Base-by-base conservation (phyloP, 768 basidiomycete species). In the Hypholoma fasciculare region DNA sequence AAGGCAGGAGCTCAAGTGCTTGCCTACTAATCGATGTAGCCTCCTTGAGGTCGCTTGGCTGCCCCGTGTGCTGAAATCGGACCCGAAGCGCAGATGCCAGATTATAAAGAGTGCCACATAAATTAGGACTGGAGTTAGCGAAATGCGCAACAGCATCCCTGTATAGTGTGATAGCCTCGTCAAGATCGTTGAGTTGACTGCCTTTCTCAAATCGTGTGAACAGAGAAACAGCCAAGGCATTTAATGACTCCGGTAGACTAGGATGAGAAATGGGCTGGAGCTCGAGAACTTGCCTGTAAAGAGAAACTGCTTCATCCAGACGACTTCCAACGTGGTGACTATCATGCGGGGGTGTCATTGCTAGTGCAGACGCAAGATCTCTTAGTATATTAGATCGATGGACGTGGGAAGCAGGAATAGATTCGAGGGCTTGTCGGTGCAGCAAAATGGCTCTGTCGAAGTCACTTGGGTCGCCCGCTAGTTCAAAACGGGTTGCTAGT, bases 391-490 rank as follows among this genome's bases (percentile, higher is more conserved):
- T 13, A 5, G 47, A 48, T 1, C 19, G 39, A 57, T 38, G 11
- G 16, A 46, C 51, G 48, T 57, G 46, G 7, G 55, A 19, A 19
- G 37, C 2, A 8, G 50, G 46, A 1, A 13, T 12, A 30, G 43
- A 26, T 14, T 52, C 16, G 40, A 61, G 47, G 14, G 56, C 60
- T 12, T 61, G 40, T 17, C 40, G 13, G 40, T 42, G 17, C 16
- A 42, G 40, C 13, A 17, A 42, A 34, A 57, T 57, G 1, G 60
- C 51, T 17, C 57, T 56, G 20, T 57, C 48, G 7, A 62, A 36
- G 16, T 56, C 57, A 1, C n/a, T 23, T 19, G 13, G 44, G 9
- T 19, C 7, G 19, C 57, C 53, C 16, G 7, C 42, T 39, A 52
- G 30, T 37, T 56, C 4, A 27, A 62, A 62, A 13, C 42, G 50